Percentiles rank a stretch among this genome's conserved stretches.
phyloP scores from a whole-genome alignment of 2,329 filamentous ascomycete species.

The Sarocladium brachiariae region DNA sequence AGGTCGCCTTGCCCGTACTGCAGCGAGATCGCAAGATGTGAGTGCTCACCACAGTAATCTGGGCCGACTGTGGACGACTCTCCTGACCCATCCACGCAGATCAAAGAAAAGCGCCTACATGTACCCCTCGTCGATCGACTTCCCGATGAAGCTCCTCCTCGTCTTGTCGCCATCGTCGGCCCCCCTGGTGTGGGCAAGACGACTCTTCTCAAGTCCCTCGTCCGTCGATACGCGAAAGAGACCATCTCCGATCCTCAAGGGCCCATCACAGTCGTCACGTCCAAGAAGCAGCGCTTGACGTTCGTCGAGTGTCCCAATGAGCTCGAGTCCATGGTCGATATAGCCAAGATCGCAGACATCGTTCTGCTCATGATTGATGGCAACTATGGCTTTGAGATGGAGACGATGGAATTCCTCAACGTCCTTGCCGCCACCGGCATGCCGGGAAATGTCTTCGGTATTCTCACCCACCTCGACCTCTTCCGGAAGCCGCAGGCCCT shows the following conservation, averaged over 20 bases:
- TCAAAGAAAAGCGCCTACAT: constrained; percentile 93
- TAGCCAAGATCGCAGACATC: constrained; percentile 96
- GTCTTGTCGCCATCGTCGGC: constrained; percentile 89
- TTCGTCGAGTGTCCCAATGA: constrained; percentile 98
- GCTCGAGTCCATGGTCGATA: constrained; percentile 91
- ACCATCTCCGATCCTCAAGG: constrained; percentile 83
- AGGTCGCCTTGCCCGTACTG: constrained; percentile 70
- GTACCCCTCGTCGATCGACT: constrained; percentile 94
- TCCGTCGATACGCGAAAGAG: constrained; percentile 93
- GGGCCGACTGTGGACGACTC: no score
- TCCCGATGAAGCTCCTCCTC: constrained; percentile 88
- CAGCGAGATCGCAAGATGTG: constrained; percentile 66
- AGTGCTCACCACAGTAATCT: no score
- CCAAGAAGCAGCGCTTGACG: constrained; percentile 88
- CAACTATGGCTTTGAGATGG: constrained; percentile 99
- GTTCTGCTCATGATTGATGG: constrained; percentile 97
- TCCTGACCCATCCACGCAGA: constrained; percentile 43
- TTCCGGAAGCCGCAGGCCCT: constrained; percentile 91
- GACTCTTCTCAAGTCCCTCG: constrained; percentile 87
- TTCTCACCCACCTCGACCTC: constrained; percentile 90
- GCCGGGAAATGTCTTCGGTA: constrained; percentile 97
- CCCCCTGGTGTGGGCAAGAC: constrained; percentile 95
- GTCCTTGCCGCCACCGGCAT: constrained; percentile 90
- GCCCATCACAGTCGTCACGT: constrained; percentile 92
- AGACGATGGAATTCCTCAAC: constrained; percentile 99